Evolutionary conservation across 2,329 filamentous ascomycete species (phyloP), one percentile per base, ranked within the genome.

Genomic region (Botrytis galanthina): DNA sequence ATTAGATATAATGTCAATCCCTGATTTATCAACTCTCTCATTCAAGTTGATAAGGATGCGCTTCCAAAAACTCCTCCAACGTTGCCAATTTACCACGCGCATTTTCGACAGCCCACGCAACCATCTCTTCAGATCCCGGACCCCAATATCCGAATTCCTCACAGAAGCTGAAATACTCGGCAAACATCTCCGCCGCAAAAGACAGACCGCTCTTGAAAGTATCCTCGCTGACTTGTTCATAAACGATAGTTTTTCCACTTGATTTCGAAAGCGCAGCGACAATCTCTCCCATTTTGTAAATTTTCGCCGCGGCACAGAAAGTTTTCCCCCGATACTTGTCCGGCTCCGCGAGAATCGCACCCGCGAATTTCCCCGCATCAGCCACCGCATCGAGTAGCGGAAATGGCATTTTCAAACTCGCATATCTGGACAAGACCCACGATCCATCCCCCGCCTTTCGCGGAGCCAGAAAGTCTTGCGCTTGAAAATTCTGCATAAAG

Each of bases 401-500:
- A n/a, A 51, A 26, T 4, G 4, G 46, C 46, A 51, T 51, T 26
- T n/a, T 51, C 22, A 4, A 4, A 22, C 46, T 14, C 1, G 22
- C 12, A 14, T n/a, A 4, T 51, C 46, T 10, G n/a, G 46, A 51
- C 1, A 51, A 1, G 4, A 51, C 46, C 46, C 46, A 51, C 5
- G 22, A 6, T 14, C 22, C 46, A 51, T 51, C 10, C 26, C 10
- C 22, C 4, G 46, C 22, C 1, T 1, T 4, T 14, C 10, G 46
- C 4, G 22, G 46, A n/a, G 22, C 46, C 1, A 51, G 46, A 51
- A 51, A 51, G 4, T 4, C 4, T 2, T 51, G 22, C 46, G 4
- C 22, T 26, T 26, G 51, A 29, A 32, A 75, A 22, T 76, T 77
- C 61, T 74, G 66, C 75, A 87, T 87, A 73, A 86, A 88, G 29